These are phyloP conservation scores for Spinellus fusiger DNA, from an alignment of 192 early-diverging fungal species.

Conservation along the genomic window DNA sequence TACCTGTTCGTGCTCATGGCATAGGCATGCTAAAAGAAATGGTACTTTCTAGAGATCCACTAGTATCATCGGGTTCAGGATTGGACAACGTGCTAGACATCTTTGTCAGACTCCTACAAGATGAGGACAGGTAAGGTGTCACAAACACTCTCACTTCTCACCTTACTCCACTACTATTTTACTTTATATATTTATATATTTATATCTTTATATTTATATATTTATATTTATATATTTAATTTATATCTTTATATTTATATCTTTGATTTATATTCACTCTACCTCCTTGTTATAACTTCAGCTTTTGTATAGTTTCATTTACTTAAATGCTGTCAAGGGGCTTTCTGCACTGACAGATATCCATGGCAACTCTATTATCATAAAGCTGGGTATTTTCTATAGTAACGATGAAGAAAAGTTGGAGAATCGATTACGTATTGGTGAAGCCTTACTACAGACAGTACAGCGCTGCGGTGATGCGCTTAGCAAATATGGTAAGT, in stretches of 20 bases:
- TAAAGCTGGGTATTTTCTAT: slow-evolving; percentile 67
- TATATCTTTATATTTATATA: neutral
- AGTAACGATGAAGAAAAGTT: slow-evolving; percentile 29
- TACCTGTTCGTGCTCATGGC: slow-evolving; percentile 87
- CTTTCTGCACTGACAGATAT: slow-evolving; percentile 77
- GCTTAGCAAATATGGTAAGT: slow-evolving; percentile 63
- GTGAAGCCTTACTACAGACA: slow-evolving; percentile 85
- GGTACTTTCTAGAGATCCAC: slow-evolving; percentile 64
- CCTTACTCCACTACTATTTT: neutral
- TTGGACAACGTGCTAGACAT: slow-evolving; percentile 64
- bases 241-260: neutral
- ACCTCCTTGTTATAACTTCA: too few relatives aligned
- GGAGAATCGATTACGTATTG: slow-evolving; percentile 74
- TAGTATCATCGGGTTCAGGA: slow-evolving; percentile 44
- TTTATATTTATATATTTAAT: slow-evolving; percentile 3
- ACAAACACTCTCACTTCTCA: neutral
- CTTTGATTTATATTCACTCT: too few relatives aligned
- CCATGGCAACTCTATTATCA: slow-evolving; percentile 65
- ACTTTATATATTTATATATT: neutral
- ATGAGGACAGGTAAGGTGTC: slow-evolving; percentile 64
- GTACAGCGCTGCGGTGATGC: slow-evolving; percentile 75
- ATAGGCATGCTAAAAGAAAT: slow-evolving; percentile 76
- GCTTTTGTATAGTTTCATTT: slow-evolving; percentile 63
- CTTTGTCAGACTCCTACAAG: slow-evolving; percentile 72
- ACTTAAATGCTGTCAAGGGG: slow-evolving; percentile 89